Evolutionary conservation across 495 filamentous ascomycete genomes (phyloP), one percentile per base, ranked within the genome.

Genomic region (Annulohypoxylon bovei): DNA sequence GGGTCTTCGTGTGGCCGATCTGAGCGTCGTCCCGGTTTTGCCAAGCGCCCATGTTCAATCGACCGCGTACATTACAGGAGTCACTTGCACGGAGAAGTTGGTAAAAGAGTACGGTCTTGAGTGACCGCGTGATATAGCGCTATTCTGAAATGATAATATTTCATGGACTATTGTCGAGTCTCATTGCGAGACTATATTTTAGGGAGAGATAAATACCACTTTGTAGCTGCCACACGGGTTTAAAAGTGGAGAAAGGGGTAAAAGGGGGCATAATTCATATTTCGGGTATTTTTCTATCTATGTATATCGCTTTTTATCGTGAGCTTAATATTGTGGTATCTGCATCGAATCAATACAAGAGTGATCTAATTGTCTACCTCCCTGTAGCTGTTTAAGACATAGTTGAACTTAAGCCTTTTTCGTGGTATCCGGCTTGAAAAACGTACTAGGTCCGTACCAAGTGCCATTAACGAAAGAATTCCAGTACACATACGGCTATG

Each of bases 21-120:
- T 88, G 77, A 89, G 87, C 65, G 84, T 88, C 52, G 78, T 89
- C 23, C 89, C 89, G 6, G 73, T 90, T 9, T 55, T 89, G 70
- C 46, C 57, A 6, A 79, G 68, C 57, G 61, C 62, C 7, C 78
- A 79, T 49, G 66, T 70, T 0, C 78, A 80, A 59, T 65, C 73
- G 9, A 70, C 65, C 11, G 77, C 78, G 3, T 79, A 76, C 67
- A 23, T 77, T 1, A 70, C 76, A 3, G 82, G 82, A 0, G 67
- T 76, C 40, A 81, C 78, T 14, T 77, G 73, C 18, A 80, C 80
- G 3, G 81, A 83, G 55, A 82, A 77, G 68, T 54, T 84, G 22
- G 77, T 82, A 42, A 58, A 71, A 55, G 77, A 84, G 65, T 81
- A 85, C 37, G 20, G 18, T 3, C 62, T 65, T 46, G 46, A 28